phyloP scores from a whole-genome alignment of 2,329 filamentous ascomycete species.

The Colletotrichum siamense region DNA sequence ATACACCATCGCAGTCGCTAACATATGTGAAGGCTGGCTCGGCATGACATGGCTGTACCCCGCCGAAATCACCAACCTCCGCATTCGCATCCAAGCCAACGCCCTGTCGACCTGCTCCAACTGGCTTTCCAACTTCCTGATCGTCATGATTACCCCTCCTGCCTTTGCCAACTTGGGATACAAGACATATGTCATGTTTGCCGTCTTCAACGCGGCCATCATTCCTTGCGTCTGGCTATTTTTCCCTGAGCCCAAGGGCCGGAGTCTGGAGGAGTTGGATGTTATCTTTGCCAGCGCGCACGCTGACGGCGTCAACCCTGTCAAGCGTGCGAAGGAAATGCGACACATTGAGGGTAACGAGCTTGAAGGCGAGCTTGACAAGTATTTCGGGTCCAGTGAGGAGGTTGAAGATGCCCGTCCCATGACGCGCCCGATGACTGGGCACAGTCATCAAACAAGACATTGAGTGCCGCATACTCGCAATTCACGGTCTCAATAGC shows the following conservation, averaged over 20 bases:
- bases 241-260: conserved; percentile 59
- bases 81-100: conserved; percentile 67
- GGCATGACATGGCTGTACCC: conserved; percentile 68
- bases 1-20: background rate
- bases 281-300: conserved; percentile 35
- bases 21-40: conserved; percentile 48
- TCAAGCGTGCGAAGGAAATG: conserved; percentile 31
- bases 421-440: conserved; percentile 10
- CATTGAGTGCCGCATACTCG: background rate
- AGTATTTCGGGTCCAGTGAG: conserved; percentile 29
- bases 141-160: conserved; percentile 70
- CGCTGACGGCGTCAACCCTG: conserved; percentile 28
- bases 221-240: conserved; percentile 57
- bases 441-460: background rate
- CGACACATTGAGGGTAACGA: conserved; percentile 23
- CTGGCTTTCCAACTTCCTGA: conserved; percentile 68
- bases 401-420: conserved; percentile 20
- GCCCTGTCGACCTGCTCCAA: conserved; percentile 67
- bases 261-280: conserved; percentile 69
- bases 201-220: conserved; percentile 57
- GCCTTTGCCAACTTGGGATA: conserved; percentile 60
- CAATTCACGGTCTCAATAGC: background rate
- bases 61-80: conserved; percentile 64
- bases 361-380: conserved; percentile 31
- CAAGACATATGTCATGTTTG: conserved; percentile 62